Conservation (phyloP, 495 filamentous ascomycete genomes). For the Tuber calosporum region DNA sequence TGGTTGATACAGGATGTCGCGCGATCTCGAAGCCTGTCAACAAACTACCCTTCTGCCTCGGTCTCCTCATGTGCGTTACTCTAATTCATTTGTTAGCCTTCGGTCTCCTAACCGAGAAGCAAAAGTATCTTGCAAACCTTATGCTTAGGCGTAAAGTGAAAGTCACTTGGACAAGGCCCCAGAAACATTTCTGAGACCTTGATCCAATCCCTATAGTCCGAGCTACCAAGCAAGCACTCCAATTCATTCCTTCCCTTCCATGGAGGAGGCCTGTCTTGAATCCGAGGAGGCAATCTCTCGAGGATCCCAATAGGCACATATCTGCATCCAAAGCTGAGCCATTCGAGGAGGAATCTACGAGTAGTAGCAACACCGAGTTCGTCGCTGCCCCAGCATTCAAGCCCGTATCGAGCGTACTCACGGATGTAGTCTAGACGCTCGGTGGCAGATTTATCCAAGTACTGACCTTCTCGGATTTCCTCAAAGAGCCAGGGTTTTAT, state of each 20-base stretch:
- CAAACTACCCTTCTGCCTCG: slow-evolving; percentile 50
- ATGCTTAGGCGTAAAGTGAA: slow-evolving; percentile 97
- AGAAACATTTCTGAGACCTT: slow-evolving; percentile 99
- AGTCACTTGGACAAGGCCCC: slow-evolving; percentile 77
- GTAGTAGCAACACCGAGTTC: slow-evolving; percentile 87
- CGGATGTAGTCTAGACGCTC: slow-evolving; percentile 81
- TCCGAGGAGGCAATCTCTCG: slow-evolving; percentile 73
- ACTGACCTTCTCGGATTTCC: slow-evolving; percentile 84
- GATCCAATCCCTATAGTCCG: slow-evolving; percentile 93
- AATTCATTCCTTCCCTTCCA: slow-evolving; percentile 79
- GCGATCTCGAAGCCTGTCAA: background rate
- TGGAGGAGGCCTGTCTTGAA: slow-evolving; percentile 80
- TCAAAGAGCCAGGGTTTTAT: slow-evolving; percentile 98
- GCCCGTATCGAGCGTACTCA: slow-evolving; percentile 79
- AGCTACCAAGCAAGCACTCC: slow-evolving; percentile 81
- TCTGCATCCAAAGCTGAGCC: slow-evolving; percentile 75
- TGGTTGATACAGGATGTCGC: background rate
- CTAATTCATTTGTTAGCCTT: slow-evolving; percentile 17
- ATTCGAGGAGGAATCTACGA: slow-evolving; percentile 84
- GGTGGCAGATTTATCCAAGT: slow-evolving; percentile 82
- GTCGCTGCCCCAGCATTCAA: slow-evolving; percentile 90
- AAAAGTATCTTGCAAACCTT: slow-evolving; percentile 48
- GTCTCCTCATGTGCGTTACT: slow-evolving; percentile 47
- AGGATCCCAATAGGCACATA: slow-evolving; percentile 87
- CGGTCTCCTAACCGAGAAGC: background rate